Base-by-base conservation (phyloP, 768 basidiomycete genomes). In the Boletus reticuloceps region DNA sequence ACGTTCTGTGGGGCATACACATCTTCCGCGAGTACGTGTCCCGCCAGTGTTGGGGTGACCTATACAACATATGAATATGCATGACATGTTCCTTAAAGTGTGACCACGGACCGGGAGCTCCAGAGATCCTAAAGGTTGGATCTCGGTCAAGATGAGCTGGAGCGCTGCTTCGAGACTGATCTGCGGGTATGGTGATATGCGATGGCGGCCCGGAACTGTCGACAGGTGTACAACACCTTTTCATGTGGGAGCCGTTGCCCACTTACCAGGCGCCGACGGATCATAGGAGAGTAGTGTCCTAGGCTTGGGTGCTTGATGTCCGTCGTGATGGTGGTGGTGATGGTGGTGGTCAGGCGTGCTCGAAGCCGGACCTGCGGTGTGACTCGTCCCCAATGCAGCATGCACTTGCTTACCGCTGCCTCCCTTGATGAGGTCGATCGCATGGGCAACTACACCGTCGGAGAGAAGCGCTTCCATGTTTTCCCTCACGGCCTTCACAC, bases 401-500 rank as follows among this genome's bases (percentile, higher is more conserved):
- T 92, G 90, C 1, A 89, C 76, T 32, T 71, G 62, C 54, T 75
- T 73, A 6, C 91, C 89, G 25, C 77, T 77, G 0, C 88, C 88
- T 9, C 91, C 91, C 54, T 76, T 76, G 54, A 88, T 77, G 6
- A 91, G 78, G 34, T 90, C 86, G 51, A 92, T 70, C 2, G 89
- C 90, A 71, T 92, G 91, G 5, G 78, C 71, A 2, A 88, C 69
- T 1, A 94, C 74, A 7, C 81, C 83, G 6, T 69, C 76, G 14
- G 72, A 68, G 7, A 94, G 73, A 29, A 94, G 74, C 1, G 79
- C 79, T 1, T 81, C 79, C 54, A 92, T 64, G 63, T 85, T 90
- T 64, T 96, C 93, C 58, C 77, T 84, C 39, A 93, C 92, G 3
- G 90, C 93, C 64, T 90, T 93, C 38, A 86, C 81, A 62, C 89